phyloP scores from a whole-genome alignment of 2,329 filamentous ascomycete species.

The Phialophora expanda region DNA sequence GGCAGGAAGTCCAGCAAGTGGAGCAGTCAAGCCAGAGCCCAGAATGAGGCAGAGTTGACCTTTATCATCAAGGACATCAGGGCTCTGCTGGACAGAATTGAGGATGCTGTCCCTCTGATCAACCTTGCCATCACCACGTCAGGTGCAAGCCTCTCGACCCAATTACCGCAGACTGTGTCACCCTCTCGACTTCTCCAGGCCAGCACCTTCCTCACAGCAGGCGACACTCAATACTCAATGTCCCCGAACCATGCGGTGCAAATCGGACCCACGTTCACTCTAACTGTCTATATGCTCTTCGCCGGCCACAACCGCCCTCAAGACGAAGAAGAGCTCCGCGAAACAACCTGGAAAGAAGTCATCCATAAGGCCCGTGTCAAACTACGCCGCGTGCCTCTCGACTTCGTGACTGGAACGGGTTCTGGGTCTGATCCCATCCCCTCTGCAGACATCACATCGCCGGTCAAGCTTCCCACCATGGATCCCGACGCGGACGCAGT shows the following conservation, averaged over 20 bases:
- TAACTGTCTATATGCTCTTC: slow-evolving; percentile 96
- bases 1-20: slow-evolving; percentile 44
- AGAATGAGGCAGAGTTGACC: slow-evolving; percentile 68
- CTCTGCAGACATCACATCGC: slow-evolving; percentile 40
- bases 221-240: slow-evolving; percentile 79
- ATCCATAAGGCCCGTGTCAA: slow-evolving; percentile 90
- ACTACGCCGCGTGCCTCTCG: slow-evolving; percentile 71
- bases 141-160: slow-evolving; percentile 81
- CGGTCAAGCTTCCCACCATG: neutral
- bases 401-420: slow-evolving; percentile 48
- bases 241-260: slow-evolving; percentile 70
- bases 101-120: slow-evolving; percentile 87
- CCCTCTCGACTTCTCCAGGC: slow-evolving; percentile 90
- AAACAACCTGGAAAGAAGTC: slow-evolving; percentile 91
- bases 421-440: slow-evolving; percentile 44
- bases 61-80: slow-evolving; percentile 77
- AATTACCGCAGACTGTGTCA: slow-evolving; percentile 80
- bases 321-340: slow-evolving; percentile 62
- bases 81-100: slow-evolving; percentile 75
- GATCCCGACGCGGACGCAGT: neutral
- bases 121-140: slow-evolving; percentile 94
- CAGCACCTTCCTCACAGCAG: slow-evolving; percentile 85
- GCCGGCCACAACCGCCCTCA: slow-evolving; percentile 71
- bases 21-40: slow-evolving; percentile 52
- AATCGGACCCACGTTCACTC: slow-evolving; percentile 81